Evolutionary conservation across 1,284 basidiomycete genomes (phyloP), one percentile per base, ranked within the genome.

Genomic region (Ustilago tritici): DNA sequence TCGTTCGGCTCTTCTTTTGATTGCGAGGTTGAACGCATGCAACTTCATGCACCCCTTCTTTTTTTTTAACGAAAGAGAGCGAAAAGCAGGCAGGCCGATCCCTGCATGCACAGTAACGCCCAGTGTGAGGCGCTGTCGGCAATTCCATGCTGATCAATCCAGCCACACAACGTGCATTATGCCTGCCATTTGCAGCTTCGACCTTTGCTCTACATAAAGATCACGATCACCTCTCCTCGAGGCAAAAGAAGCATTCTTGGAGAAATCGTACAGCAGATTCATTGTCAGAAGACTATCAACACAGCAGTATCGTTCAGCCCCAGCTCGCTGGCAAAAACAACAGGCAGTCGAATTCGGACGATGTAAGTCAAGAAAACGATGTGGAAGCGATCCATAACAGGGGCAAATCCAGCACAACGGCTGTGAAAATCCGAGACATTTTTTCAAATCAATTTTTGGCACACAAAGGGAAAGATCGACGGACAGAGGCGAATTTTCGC

Each of bases 1-100:
- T 59, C 57, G 57, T 46, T 59, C 57, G 46, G 57, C 46, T 59
- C 57, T 38, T 53, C 34, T 38, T 53, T 17, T 38, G 28, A 19
- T 53, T 35, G 28, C 50, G 52, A 54, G 49, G 49, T 50, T 4
- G 31, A 50, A 5, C 28, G 43, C 49, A 50, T 17, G 28, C 49
- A 50, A 15, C 49, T 23, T 50, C 0, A 50, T 50, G 23, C 49
- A 55, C 53, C 36, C 0, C 32, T 56, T 56, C 12, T 14, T 41
- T 41, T 28, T 28, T 28, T 3, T 3, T 3, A 35, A 58, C n/a
- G 36, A 47, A 58, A 49, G 34, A n/a, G 34, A 31, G 35, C 19
- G n/a, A 9, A 49, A 57, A 58, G 32, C 38, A 58, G 31, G n/a
- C 32, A 28, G 28, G 56, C 46, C 56, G 56, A 58, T 58, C 56